Base-by-base conservation (phyloP, 441 rosid genomes). In the Croton setiger region DNA sequence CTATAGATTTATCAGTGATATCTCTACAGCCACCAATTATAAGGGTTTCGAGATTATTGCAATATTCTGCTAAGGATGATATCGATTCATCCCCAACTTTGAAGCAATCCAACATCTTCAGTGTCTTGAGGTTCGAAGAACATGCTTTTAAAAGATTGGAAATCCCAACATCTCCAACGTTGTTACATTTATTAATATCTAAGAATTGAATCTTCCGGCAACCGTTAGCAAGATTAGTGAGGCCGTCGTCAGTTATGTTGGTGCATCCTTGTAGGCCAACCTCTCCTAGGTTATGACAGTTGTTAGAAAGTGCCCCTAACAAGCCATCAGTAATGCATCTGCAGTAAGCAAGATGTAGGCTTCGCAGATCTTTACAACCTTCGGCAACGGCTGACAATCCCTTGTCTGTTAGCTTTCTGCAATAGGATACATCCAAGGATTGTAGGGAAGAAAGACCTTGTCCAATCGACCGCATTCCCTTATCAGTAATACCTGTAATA, bases 1-100 rank as follows among this genome's bases (percentile, higher is more conserved):
- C 83, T 41, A 94, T 56, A 54, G 93, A 81, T 63, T 81, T 80
- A 4, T 88, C 87, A 69, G 90, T 80, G 72, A 94, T 84, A 39
- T 88, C 88, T 49, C 88, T 79, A 45, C 97, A 87, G 58, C 98
- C 98, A 73, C 97, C 92, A 53, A 94, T 82, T 12, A 92, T 78
- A 51, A 90, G 83, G 69, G 90, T 94, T 72, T 94, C 96, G 51
- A 94, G 82, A 62, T 78, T 87, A 70, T 67, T 73, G 80, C 99
- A 94, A 72, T 72, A 85, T 72, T 67, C 76, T 49, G 98, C 90
- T 67, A 94, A 63, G 48, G 94, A 80, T 11, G 75, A 64, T 49
- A 90, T 60, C 39, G 98, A 88, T 63, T 82, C 81, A 63, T 94
- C 85, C 71, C 95, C 86, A 18, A 87, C 92, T 79, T 81, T 87